Evolutionary conservation across 208 protist species (phyloP).

Genomic region (Acanthamoeba divionensis): DNA sequence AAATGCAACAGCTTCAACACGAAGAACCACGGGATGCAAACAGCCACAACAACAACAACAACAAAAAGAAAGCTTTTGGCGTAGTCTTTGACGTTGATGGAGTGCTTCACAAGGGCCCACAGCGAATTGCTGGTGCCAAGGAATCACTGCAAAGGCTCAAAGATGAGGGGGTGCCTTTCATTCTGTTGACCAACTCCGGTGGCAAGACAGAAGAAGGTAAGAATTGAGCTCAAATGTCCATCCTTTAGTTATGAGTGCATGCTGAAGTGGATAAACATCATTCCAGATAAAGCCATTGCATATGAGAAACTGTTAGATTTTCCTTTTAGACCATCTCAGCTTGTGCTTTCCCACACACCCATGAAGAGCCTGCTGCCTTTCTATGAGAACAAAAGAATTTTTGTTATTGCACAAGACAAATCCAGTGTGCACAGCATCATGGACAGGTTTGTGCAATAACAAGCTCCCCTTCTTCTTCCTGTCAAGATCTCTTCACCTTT

Average conservation of each 20-base stretch:
- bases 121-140: neutral
- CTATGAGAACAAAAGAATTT: neutral
- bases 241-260: too few species aligned
- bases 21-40: too few species aligned
- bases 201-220: neutral
- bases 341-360: neutral
- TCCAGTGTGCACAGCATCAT: neutral
- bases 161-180: neutral
- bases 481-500: neutral
- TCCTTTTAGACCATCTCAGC: too few species aligned
- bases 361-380: neutral
- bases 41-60: too few species aligned
- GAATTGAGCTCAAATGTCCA: too few species aligned
- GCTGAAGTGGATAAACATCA: too few species aligned
- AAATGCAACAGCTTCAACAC: too few species aligned
- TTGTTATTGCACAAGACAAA: neutral
- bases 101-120: neutral
- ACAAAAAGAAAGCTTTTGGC: neutral
- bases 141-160: neutral
- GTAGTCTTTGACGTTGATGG: conserved; percentile 31
- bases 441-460: too few species aligned
- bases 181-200: conserved; percentile 22
- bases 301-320: too few species aligned
- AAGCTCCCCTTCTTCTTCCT: too few species aligned
- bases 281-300: too few species aligned